Evolutionary conservation across 805 yeast species (phyloP).

Genomic region (Metschnikowia peoriensis): DNA sequence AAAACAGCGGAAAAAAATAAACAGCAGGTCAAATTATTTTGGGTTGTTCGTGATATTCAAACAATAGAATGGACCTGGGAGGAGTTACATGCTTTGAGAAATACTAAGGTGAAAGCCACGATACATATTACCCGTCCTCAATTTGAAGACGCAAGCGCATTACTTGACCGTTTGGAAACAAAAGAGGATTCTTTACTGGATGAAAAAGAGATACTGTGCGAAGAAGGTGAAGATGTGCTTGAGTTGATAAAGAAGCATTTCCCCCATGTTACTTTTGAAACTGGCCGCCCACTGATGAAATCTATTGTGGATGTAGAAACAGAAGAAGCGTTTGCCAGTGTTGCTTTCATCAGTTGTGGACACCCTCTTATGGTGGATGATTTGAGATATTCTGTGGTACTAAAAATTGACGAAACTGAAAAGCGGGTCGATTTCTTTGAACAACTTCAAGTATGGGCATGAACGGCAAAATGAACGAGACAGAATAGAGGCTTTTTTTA

Average conservation of each 20-base stretch:
- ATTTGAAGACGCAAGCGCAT: conserved; percentile 1
- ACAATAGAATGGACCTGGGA: conserved; percentile 16
- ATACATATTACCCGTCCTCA: conserved; percentile 17
- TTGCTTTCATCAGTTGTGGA: conserved; percentile 35
- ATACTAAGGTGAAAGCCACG: conserved; percentile 13
- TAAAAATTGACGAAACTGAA: conserved; percentile 16
- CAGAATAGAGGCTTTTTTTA: not conserved
- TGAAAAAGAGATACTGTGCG: not conserved
- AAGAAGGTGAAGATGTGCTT: conserved; percentile 2
- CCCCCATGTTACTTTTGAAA: conserved; percentile 18
- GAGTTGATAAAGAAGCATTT: conserved; percentile 11
- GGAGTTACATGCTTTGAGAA: conserved; percentile 12
- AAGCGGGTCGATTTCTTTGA: conserved; percentile 21
- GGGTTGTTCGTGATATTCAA: conserved; percentile 18
- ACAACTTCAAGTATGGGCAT: conserved; percentile 25
- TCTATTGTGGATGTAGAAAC: conserved; percentile 37
- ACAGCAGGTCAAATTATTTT: conserved; percentile 14
- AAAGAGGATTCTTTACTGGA: conserved; percentile 1
- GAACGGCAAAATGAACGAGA: not conserved
- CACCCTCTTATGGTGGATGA: conserved; percentile 35
- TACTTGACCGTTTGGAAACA: conserved; percentile 5
- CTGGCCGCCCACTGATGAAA: conserved; percentile 46
- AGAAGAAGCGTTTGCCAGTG: conserved; percentile 38
- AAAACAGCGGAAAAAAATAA: conserved; percentile 18
- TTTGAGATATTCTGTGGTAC: conserved; percentile 21